A percentile compares a stretch with the other conserved stretches of the same genome.
Conservation (phyloP, 805 yeast species). For the Ascoidea asiatica region DNA sequence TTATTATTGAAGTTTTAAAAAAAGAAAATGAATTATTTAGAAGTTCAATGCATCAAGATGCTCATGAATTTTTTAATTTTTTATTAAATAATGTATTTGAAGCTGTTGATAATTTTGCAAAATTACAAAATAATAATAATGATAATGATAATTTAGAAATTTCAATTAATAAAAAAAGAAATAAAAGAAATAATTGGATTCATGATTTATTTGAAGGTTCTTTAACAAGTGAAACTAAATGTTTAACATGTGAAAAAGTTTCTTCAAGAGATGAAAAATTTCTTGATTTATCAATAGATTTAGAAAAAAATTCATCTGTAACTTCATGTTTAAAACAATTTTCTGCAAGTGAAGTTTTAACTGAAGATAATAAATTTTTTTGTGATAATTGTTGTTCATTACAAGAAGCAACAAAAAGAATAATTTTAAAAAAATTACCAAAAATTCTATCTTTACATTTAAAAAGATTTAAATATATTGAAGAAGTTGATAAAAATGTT, state of each 20-base stretch:
- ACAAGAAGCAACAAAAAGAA: slow-evolving; percentile 89
- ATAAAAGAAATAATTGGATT: slow-evolving; percentile 14
- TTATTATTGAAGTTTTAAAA: slow-evolving; percentile 63
- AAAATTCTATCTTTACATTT: slow-evolving; percentile 70
- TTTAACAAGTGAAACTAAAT: slow-evolving; percentile 76
- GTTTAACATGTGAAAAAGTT: slow-evolving; percentile 76
- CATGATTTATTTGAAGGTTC: slow-evolving; percentile 73
- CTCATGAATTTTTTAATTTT: slow-evolving; percentile 90
- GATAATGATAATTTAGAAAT: not conserved
- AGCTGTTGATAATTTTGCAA: slow-evolving; percentile 19
- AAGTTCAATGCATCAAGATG: slow-evolving; percentile 94
- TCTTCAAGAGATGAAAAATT: slow-evolving; percentile 78
- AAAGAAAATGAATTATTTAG: slow-evolving; percentile 75
- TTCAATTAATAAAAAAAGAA: slow-evolving; percentile 11
- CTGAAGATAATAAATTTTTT: slow-evolving; percentile 80
- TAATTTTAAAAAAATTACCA: slow-evolving; percentile 68
- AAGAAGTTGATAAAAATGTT: slow-evolving; percentile 64
- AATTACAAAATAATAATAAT: slow-evolving; percentile 2
- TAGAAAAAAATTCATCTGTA: slow-evolving; percentile 61
- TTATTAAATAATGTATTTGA: slow-evolving; percentile 57
- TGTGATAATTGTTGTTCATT: slow-evolving; percentile 84
- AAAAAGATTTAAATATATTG: slow-evolving; percentile 87
- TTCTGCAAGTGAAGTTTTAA: slow-evolving; percentile 73
- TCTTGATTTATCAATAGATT: slow-evolving; percentile 74
- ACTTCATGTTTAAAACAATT: slow-evolving; percentile 73